phyloP scores from a whole-genome alignment of 2,329 filamentous ascomycete genomes.

The Ophiognomonia clavigignenti-juglandacearum region DNA sequence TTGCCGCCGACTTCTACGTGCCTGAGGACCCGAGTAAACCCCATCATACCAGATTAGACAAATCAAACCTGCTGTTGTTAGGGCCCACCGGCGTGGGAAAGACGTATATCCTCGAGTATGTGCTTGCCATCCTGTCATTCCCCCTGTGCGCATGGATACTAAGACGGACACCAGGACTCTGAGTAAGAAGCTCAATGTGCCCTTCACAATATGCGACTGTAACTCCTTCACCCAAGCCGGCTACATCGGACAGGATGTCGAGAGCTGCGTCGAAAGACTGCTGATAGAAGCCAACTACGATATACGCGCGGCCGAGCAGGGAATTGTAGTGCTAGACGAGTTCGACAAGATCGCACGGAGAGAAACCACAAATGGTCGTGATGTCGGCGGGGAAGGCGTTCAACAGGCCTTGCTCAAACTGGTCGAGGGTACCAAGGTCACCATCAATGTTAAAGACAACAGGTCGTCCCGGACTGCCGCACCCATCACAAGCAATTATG shows the following conservation, averaged over 20 bases:
- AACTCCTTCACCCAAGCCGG: conserved; percentile 94
- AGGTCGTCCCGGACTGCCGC: conserved; percentile 50
- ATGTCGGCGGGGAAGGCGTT: conserved; percentile 93
- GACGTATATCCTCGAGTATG: conserved; percentile 79
- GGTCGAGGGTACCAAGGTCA: conserved; percentile 90
- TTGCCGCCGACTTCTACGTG: conserved; percentile 37
- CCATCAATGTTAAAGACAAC: conserved; percentile 82
- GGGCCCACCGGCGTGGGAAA: conserved; percentile 95
- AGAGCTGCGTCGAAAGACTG: conserved; percentile 86
- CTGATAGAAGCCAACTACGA: conserved; percentile 89
- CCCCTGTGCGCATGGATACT: not conserved
- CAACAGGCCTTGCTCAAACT: conserved; percentile 95
- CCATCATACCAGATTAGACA: conserved; percentile 72
- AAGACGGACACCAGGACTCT: conserved; percentile 58
- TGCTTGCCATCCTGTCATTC: not conserved
- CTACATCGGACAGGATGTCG: conserved; percentile 97
- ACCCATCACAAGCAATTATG: conserved; percentile 50
- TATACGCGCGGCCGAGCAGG: conserved; percentile 75
- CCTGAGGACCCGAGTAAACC: conserved; percentile 40
- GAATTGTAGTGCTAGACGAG: conserved; percentile 94
- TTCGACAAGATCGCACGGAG: conserved; percentile 94
- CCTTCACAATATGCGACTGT: conserved; percentile 93
- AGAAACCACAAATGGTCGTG: conserved; percentile 82
- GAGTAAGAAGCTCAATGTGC: conserved; percentile 88
- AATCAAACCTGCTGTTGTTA: conserved; percentile 87